Conservation (phyloP, 2,329 filamentous ascomycete species). For the Xylaria polymorpha region DNA sequence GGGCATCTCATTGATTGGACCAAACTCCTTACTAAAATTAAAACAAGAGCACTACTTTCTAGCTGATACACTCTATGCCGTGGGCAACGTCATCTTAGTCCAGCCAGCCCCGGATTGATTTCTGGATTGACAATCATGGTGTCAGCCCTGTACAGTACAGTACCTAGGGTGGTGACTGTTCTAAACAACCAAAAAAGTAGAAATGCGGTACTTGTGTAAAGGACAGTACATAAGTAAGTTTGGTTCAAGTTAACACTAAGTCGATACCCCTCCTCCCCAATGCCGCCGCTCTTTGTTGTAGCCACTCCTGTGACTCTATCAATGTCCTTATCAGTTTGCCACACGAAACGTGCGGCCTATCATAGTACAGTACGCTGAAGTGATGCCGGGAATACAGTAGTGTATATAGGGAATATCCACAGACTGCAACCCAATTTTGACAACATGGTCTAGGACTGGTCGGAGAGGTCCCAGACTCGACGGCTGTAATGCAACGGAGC, state of each 20-base stretch:
- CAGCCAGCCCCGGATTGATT: not conserved
- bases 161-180: not conserved
- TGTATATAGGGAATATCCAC: slow-evolving; percentile 5
- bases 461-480: slow-evolving; percentile 11
- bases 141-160: not conserved
- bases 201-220: not conserved
- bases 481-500: slow-evolving; percentile 22
- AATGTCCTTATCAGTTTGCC: slow-evolving; percentile 7
- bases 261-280: slow-evolving; percentile 1
- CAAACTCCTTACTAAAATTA: not conserved
- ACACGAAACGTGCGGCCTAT: slow-evolving; percentile 11
- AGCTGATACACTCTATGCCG: slow-evolving; percentile 8
- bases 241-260: slow-evolving; percentile 16
- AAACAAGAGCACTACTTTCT: slow-evolving; percentile 1
- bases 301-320: not conserved
- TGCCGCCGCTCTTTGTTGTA: not conserved
- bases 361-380: not conserved
- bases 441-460: not conserved
- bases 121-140: not conserved
- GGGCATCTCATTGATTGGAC: slow-evolving; percentile 22
- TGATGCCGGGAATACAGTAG: slow-evolving; percentile 19
- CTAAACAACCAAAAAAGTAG: too few relatives aligned
- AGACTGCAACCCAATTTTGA: slow-evolving; percentile 2
- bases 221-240: slow-evolving; percentile 11
- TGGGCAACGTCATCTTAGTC: slow-evolving; percentile 8